These are phyloP conservation scores for Wickerhamiella spandovensis DNA, from an alignment of 805 yeast genomes.

Conservation along the genomic window DNA sequence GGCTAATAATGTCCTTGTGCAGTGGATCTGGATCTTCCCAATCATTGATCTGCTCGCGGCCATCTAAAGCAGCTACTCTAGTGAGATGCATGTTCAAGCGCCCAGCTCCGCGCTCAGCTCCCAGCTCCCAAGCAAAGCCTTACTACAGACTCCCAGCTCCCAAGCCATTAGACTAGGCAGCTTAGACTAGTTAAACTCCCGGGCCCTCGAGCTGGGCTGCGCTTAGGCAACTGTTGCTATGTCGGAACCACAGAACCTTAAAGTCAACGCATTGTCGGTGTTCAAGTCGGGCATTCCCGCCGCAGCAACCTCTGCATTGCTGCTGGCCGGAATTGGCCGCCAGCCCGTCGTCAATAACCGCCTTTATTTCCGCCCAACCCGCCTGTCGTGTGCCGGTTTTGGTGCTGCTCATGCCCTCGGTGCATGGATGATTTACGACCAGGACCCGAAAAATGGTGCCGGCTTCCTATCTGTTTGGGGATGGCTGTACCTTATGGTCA, in stretches of 20 bases:
- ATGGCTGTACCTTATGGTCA: constrained; percentile 16
- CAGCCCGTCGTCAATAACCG: constrained; percentile 8
- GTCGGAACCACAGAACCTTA: not conserved
- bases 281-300: constrained; percentile 13
- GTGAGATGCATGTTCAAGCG: not conserved
- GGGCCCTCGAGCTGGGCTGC: too few species aligned
- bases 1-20: constrained; percentile 8
- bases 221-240: not conserved
- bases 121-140: too few species aligned
- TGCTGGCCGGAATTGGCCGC: constrained; percentile 13
- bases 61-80: constrained; percentile 1
- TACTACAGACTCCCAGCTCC: too few species aligned
- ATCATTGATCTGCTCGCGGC: not conserved
- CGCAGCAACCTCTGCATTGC: constrained; percentile 13
- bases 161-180: too few species aligned
- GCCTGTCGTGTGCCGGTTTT: constrained; percentile 15
- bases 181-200: too few species aligned
- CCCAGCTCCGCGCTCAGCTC: not conserved
- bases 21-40: not conserved
- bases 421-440: constrained; percentile 19
- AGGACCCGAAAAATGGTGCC: constrained; percentile 20
- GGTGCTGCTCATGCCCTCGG: constrained; percentile 20
- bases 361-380: constrained; percentile 11
- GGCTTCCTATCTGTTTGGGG: constrained; percentile 21
- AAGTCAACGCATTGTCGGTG: not conserved